Evolutionary conservation across 192 early-diverging fungal species (phyloP).

Genomic region (Borealophlyctis nickersoniae): DNA sequence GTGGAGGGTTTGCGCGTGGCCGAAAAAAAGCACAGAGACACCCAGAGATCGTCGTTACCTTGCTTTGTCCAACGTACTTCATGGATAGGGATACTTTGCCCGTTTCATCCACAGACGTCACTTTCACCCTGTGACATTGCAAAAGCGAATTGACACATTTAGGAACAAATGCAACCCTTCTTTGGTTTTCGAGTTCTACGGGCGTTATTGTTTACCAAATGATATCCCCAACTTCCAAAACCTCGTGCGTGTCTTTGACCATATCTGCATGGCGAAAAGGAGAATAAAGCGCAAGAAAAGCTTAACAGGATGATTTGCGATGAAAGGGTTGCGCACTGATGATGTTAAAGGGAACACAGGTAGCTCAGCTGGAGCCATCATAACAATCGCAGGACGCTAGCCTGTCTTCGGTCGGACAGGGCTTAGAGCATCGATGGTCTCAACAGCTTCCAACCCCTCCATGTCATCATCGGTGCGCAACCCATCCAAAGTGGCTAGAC

Average conservation of each 20-base stretch:
- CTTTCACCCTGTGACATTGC: not conserved
- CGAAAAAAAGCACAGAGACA: not conserved
- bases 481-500: too few species aligned
- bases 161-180: not conserved
- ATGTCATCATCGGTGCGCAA: too few species aligned
- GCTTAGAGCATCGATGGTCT: too few species aligned
- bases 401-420: too few species aligned
- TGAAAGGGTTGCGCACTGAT: too few species aligned
- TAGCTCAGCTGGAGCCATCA: not conserved
- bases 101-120: not conserved
- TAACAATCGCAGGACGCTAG: not conserved
- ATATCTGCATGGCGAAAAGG: not conserved
- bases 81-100: not conserved
- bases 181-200: not conserved
- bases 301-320: too few species aligned
- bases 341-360: too few species aligned
- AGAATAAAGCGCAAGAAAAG: too few species aligned
- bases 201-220: constrained; percentile 2
- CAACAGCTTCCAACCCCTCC: too few species aligned
- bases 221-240: not conserved
- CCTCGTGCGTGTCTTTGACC: not conserved
- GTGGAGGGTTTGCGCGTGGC: not conserved
- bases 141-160: not conserved
- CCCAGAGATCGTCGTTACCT: not conserved
- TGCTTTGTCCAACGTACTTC: not conserved